Evolutionary conservation across 1,284 basidiomycete species (phyloP).

Genomic region (Tilletia horrida): DNA sequence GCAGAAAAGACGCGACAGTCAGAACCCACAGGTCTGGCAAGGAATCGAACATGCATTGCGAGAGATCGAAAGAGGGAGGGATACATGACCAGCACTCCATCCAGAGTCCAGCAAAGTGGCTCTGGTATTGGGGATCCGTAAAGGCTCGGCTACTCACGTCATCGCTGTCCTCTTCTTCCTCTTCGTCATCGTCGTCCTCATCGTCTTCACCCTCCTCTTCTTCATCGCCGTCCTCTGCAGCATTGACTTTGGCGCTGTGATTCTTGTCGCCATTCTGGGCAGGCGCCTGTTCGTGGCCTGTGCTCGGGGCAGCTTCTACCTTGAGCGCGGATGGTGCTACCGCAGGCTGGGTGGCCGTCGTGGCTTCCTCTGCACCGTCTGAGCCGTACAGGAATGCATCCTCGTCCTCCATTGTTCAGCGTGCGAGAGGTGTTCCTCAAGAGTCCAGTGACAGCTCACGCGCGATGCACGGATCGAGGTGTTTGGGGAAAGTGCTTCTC

Average conservation of each 20-base stretch:
- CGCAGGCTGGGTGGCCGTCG: neutral
- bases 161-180: constrained; percentile 57
- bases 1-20: neutral
- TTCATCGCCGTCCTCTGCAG: constrained; percentile 22
- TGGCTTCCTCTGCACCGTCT: constrained; percentile 19
- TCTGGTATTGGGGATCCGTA: neutral
- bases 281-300: neutral
- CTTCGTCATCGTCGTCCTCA: constrained; percentile 48
- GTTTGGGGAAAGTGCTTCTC: too few relatives aligned
- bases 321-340: neutral
- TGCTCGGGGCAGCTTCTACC: neutral
- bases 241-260: neutral
- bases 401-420: constrained; percentile 36
- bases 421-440: too few relatives aligned
- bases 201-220: constrained; percentile 56
- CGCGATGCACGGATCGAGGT: too few relatives aligned
- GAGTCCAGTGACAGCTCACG: neutral
- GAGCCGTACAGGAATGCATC: constrained; percentile 42
- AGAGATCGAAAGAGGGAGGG: neutral
- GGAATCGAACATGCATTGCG: neutral
- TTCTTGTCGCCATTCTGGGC: neutral
- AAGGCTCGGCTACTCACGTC: constrained; percentile 46
- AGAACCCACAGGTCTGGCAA: neutral
- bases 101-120: neutral
- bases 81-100: neutral